Percentiles rank a stretch among this genome's conserved stretches.
phyloP scores from a whole-genome alignment of 306 rosid species.

The Prosopis cineraria region DNA sequence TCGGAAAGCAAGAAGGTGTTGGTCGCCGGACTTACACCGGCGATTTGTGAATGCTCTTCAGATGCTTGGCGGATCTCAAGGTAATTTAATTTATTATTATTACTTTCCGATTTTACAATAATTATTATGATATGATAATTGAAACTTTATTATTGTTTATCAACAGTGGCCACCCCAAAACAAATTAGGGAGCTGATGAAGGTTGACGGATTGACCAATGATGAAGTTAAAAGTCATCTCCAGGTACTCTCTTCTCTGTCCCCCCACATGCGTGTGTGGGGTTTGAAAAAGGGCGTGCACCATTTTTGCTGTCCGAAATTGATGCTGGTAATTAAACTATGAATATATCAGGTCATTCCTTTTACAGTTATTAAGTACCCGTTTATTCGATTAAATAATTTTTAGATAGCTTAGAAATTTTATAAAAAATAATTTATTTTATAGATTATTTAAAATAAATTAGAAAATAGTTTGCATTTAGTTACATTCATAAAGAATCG shows the following conservation, averaged over 20 bases:
- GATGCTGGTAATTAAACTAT: background rate
- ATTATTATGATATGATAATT: background rate
- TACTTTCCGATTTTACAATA: background rate
- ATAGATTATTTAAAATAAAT: too few species aligned
- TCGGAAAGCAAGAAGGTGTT: conserved; percentile 91
- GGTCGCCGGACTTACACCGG: conserved; percentile 98
- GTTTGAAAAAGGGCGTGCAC: background rate
- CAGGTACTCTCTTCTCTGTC: conserved; percentile 55
- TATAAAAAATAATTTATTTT: too few species aligned
- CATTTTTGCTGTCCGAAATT: background rate
- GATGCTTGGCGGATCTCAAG: conserved; percentile 98
- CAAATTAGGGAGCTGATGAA: conserved; percentile 99
- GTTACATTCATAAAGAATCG: too few species aligned
- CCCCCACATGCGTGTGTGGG: background rate
- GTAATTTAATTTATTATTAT: conserved; percentile 37
- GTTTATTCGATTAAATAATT: too few species aligned
- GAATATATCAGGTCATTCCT: too few species aligned
- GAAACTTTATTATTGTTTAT: background rate
- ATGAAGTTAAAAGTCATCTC: conserved; percentile 99
- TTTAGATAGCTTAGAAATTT: too few species aligned
- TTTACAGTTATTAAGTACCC: too few species aligned
- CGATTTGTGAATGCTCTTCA: conserved; percentile 93
- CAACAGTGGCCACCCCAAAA: conserved; percentile 85
- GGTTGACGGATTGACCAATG: conserved; percentile 99
- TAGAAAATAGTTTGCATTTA: too few species aligned